A percentile compares a stretch with the other conserved stretches of the same genome.
Evolutionary conservation across 2,329 filamentous ascomycete genomes (phyloP).

Genomic region (Sporothrix protearum): DNA sequence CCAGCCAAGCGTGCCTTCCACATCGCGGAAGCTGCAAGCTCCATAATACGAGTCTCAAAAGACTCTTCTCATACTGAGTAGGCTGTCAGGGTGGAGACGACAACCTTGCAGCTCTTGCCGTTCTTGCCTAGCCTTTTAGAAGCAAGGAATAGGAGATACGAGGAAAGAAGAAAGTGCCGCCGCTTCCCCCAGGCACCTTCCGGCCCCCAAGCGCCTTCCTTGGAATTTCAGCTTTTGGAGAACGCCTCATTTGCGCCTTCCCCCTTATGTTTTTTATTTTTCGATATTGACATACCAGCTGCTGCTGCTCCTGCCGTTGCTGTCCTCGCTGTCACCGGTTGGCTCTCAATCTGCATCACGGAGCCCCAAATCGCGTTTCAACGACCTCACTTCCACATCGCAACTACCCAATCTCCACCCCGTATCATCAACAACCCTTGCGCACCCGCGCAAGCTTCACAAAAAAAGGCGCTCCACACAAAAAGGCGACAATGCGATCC

Average conservation of each 20-base stretch:
- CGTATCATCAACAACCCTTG: not conserved
- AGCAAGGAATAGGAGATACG: not conserved
- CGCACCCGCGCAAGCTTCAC: not conserved
- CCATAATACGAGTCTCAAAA: not conserved
- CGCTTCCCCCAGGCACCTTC: not conserved
- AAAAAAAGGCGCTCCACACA: too few species aligned
- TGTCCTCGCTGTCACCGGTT: not conserved
- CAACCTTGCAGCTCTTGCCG: slow-evolving; percentile 1
- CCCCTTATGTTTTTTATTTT: not conserved
- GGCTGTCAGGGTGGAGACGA: slow-evolving; percentile 2
- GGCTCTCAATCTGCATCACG: not conserved
- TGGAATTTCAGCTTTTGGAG: not conserved
- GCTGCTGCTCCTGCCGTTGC: not conserved
- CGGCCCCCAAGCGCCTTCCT: slow-evolving; percentile 10
- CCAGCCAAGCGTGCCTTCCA: not conserved
- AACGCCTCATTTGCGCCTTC: slow-evolving; percentile 18
- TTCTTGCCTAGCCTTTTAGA: not conserved
- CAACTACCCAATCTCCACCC: not conserved
- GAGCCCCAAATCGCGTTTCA: slow-evolving; percentile 10
- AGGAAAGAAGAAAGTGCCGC: not conserved
- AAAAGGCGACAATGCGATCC: slow-evolving; percentile 2
- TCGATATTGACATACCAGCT: slow-evolving; percentile 7
- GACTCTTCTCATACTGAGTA: not conserved
- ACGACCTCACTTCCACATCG: not conserved
- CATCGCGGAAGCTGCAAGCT: not conserved